Percentiles rank a stretch among this genome's conserved stretches.
Conservation (phyloP, 257 asterid species). For the Knoxia roxburghii region DNA sequence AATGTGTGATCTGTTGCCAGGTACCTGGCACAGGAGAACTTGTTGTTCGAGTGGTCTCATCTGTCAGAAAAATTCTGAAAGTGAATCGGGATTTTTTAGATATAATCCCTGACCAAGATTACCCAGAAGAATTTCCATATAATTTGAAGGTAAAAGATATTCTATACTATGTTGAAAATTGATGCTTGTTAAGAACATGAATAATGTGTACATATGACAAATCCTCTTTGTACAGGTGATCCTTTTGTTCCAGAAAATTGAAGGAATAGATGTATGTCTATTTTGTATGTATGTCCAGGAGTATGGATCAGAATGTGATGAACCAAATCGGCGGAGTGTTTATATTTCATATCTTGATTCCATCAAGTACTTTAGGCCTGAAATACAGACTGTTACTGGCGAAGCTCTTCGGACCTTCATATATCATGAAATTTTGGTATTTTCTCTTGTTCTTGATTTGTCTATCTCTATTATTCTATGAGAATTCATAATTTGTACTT, state of each 20-base stretch:
- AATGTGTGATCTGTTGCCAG: constrained; percentile 24
- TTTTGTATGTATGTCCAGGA: constrained; percentile 77
- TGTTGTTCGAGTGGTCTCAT: constrained; percentile 58
- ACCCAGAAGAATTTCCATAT: constrained; percentile 62
- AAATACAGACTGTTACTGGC: constrained; percentile 42
- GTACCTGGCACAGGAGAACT: constrained; percentile 62
- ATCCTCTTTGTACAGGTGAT: constrained; percentile 43
- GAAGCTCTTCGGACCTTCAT: constrained; percentile 71
- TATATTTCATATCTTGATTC: constrained; percentile 80
- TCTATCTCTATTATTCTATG: constrained; percentile 4
- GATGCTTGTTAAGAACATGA: background rate
- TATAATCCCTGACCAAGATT: constrained; percentile 44
- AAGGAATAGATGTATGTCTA: constrained; percentile 71
- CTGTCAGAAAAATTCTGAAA: constrained; percentile 41
- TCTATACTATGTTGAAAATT: background rate
- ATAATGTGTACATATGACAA: constrained; percentile 16
- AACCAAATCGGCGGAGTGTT: constrained; percentile 62
- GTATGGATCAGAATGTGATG: constrained; percentile 65
- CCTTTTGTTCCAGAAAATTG: constrained; percentile 63
- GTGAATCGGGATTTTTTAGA: constrained; percentile 61
- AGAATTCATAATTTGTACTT: background rate
- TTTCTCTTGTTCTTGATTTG: background rate
- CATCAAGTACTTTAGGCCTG: constrained; percentile 67
- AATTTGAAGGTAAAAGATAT: constrained; percentile 54
- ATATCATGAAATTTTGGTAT: constrained; percentile 72